phyloP scores from a whole-genome alignment of 108 stramenopile genomes.

The Fragilaria crotonensis region DNA sequence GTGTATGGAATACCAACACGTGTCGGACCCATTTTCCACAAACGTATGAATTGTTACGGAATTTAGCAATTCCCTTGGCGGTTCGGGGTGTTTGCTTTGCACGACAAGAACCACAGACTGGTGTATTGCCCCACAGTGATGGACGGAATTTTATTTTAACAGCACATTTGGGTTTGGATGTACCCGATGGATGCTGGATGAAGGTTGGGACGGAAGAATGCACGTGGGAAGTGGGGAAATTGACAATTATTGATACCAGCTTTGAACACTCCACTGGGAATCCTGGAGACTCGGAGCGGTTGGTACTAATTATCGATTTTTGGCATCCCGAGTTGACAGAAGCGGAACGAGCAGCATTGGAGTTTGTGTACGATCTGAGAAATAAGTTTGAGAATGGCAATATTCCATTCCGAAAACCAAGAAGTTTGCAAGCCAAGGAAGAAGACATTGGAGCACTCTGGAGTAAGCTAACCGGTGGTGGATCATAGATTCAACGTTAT shows the following conservation, averaged over 20 bases:
- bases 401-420: conserved; percentile 71
- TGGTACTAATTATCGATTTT: conserved; percentile 91
- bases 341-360: conserved; percentile 67
- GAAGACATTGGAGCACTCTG: conserved; percentile 49
- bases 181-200: conserved; percentile 77
- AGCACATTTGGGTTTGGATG: conserved; percentile 74
- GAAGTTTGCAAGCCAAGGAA: conserved; percentile 23
- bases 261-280: conserved; percentile 90
- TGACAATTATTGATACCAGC: conserved; percentile 82
- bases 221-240: conserved; percentile 67
- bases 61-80: conserved; percentile 82
- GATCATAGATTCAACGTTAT: too few relatives aligned
- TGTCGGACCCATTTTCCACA: conserved; percentile 78
- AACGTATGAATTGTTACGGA: conserved; percentile 67
- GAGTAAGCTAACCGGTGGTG: conserved; percentile 47
- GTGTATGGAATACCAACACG: conserved; percentile 85
- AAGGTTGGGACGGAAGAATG: conserved; percentile 63
- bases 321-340: conserved; percentile 91
- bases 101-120: conserved; percentile 70
- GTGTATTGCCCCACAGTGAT: conserved; percentile 84
- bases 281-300: conserved; percentile 68
- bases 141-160: conserved; percentile 93
- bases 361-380: conserved; percentile 78
- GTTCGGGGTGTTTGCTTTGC: conserved; percentile 95
- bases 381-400: conserved; percentile 81